These are phyloP conservation scores for Calophaca sinica DNA, from an alignment of 306 rosid species.

Conservation along the genomic window DNA sequence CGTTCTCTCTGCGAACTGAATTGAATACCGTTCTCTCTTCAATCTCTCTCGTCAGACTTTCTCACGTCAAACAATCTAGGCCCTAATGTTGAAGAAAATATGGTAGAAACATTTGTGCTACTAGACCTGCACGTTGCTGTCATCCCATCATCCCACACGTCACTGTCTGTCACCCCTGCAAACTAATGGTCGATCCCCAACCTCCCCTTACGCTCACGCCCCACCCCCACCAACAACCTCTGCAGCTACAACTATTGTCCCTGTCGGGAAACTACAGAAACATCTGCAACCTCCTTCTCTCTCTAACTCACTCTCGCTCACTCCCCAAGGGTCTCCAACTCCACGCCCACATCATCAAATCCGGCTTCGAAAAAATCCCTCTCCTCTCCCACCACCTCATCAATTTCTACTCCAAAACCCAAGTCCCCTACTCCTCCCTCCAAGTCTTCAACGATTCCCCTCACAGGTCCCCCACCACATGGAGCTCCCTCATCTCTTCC, in stretches of 20 bases:
- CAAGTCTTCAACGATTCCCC: constrained; percentile 62
- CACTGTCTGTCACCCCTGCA: no score
- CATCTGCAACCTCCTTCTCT: constrained; percentile 63
- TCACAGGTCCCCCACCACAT: constrained; percentile 63
- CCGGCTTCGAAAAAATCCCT: constrained; percentile 65
- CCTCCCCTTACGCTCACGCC: constrained; percentile 32
- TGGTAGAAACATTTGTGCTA: no score
- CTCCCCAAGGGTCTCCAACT: constrained; percentile 75
- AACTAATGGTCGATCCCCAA: constrained; percentile 11
- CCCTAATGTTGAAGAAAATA: no score
- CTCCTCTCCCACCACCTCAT: constrained; percentile 74
- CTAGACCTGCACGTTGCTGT: no score
- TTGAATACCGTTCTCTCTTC: no score
- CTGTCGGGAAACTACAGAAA: constrained; percentile 41
- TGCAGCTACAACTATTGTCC: neutral
- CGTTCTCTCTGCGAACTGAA: no score
- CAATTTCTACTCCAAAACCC: constrained; percentile 78
- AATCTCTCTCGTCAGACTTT: no score
- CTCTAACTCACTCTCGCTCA: constrained; percentile 65
- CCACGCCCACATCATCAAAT: constrained; percentile 76
- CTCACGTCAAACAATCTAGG: no score
- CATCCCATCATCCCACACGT: no score
- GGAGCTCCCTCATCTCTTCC: constrained; percentile 84
- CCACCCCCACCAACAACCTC: neutral
- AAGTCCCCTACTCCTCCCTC: constrained; percentile 55